Base-by-base conservation (phyloP, 2,329 filamentous ascomycete genomes). In the Sphaerostilbella broomeana region DNA sequence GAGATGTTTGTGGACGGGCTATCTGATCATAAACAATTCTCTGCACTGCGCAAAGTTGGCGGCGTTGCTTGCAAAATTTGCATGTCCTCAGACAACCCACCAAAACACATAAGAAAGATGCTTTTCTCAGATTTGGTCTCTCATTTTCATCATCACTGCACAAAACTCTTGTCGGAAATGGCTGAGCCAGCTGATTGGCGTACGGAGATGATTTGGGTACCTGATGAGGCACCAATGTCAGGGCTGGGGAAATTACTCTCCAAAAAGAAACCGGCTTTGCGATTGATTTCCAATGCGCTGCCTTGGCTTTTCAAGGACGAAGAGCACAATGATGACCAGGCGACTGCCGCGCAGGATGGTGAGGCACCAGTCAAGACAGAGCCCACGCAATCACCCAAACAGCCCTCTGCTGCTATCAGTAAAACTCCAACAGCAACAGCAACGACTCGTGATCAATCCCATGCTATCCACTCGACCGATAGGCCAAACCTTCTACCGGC, bases 41-140 rank as follows among this genome's bases (percentile, higher is more conserved):
- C 70, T 25, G 68, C 69, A 12, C 62, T 81, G 25, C 67, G 70
- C 35, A 73, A 68, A 40, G 58, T 79, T 19, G n/a, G 29, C 9
- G 68, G 66, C 4, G 60, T 81, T 13, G 51, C 62, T 34, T 82
- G 78, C 56, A 76, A 70, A 53, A 62, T 67, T 13, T 83, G 77
- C 50, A 64, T 55, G 49, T 54, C 59, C 40, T 41, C 27, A 6
- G 18, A 19, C 10, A 40, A 11, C n/a, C 19, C 54, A 47, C 44
- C 61, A 59, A n/a, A 55, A 46, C 62, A 64, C 27, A 59, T 58
- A 31, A 65, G 60, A 32, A 65, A 59, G 34, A 58, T 67, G 8
- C 72, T 73, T 44, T 75, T 84, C 12, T 69, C 77, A 19, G 70
- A 73, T 37, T 70, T 85, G 40, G 72, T 75, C 45, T 73, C 70